phyloP scores from a whole-genome alignment of 768 basidiomycete genomes.

The Russula griseocarnosa region DNA sequence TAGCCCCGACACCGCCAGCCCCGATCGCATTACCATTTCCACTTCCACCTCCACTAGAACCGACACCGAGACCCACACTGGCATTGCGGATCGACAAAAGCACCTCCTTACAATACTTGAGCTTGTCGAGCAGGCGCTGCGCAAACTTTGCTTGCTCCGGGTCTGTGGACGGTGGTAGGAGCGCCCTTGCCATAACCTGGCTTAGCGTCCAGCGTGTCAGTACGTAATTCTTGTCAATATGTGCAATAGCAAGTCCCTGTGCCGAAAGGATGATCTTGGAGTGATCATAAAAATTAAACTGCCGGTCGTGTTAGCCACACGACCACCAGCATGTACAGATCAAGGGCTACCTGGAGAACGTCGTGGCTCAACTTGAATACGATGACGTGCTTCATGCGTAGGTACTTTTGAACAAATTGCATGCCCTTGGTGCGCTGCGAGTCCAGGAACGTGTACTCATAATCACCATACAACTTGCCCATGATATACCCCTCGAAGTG shows the following conservation, averaged over 20 bases:
- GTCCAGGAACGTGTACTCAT: conserved; percentile 78
- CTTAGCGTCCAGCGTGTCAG: conserved; percentile 69
- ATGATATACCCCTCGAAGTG: conserved; percentile 96
- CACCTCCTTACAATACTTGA: conserved; percentile 85
- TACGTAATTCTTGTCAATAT: conserved; percentile 87
- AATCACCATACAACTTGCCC: conserved; percentile 80
- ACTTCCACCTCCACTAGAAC: not conserved
- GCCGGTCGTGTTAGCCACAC: conserved; percentile 19
- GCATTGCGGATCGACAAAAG: conserved; percentile 64
- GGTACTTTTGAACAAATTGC: conserved; percentile 94
- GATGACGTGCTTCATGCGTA: conserved; percentile 95
- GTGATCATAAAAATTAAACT: conserved; percentile 99
- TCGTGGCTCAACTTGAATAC: conserved; percentile 96
- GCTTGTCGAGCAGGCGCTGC: conserved; percentile 66
- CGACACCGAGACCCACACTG: conserved; percentile 36
- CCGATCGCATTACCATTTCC: conserved; percentile 2
- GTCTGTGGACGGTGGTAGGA: conserved; percentile 42
- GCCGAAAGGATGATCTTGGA: conserved; percentile 88
- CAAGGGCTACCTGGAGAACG: conserved; percentile 71
- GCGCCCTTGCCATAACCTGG: conserved; percentile 59
- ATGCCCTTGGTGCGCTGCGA: conserved; percentile 67
- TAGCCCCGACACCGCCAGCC: conserved; percentile 7
- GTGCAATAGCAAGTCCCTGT: conserved; percentile 71
- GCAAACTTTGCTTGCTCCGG: conserved; percentile 57
- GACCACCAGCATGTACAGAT: not conserved